phyloP scores from a whole-genome alignment of 192 early-diverging fungal genomes.

The Haplosporangium gracile region DNA sequence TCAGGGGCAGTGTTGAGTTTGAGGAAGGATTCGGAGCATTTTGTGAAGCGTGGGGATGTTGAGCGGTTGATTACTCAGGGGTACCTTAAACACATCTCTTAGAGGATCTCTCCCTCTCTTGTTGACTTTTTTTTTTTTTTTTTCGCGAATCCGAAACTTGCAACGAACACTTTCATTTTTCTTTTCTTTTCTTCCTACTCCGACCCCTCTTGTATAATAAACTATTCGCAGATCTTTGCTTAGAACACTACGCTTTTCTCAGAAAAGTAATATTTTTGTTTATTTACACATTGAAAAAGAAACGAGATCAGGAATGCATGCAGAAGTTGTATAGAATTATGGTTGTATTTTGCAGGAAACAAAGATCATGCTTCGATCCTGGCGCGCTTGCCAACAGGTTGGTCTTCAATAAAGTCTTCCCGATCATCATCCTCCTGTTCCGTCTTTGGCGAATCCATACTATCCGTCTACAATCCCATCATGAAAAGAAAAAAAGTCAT shows the following conservation, averaged over 20 bases:
- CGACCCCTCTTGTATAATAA: too few species aligned
- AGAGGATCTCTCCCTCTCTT: neutral
- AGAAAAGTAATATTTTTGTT: too few species aligned
- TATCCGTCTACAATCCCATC: conserved; percentile 15
- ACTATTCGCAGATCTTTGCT: too few species aligned
- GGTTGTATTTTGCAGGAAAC: neutral
- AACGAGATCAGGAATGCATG: too few species aligned
- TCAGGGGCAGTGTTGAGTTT: conserved; percentile 81
- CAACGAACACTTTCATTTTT: too few species aligned
- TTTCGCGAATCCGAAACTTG: too few species aligned
- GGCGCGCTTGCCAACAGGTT: conserved; percentile 40
- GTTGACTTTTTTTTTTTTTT: neutral
- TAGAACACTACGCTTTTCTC: too few species aligned
- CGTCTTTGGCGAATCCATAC: conserved; percentile 56
- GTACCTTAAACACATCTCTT: conserved; percentile 80
- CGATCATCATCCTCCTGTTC: conserved; percentile 53
- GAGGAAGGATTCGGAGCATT: conserved; percentile 86
- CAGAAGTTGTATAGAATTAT: too few species aligned
- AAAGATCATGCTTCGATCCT: conserved; percentile 37
- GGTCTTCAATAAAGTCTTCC: conserved; percentile 63
- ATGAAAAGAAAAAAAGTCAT: neutral
- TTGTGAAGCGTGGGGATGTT: conserved; percentile 88
- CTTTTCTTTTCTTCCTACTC: too few species aligned
- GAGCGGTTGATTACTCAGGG: conserved; percentile 91
- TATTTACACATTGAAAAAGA: too few species aligned